Evolutionary conservation across 1,284 basidiomycete genomes (phyloP), one percentile per base, ranked within the genome.

Genomic region (Athelia psychrophila): DNA sequence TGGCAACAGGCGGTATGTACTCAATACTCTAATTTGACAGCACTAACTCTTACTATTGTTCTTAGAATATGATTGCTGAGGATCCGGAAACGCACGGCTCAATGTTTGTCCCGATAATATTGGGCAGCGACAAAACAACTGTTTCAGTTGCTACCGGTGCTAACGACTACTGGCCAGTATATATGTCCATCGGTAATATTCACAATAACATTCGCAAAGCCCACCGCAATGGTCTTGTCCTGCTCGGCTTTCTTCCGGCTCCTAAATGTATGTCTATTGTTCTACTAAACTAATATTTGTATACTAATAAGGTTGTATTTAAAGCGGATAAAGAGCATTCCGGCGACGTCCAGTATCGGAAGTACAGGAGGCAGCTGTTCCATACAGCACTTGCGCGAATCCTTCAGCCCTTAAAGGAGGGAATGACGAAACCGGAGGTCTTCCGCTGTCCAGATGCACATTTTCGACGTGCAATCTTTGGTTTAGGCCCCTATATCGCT

Each of bases 41-140:
- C 27, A n/a, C n/a, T n/a, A n/a, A n/a, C n/a, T n/a, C n/a, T n/a
- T 30, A 13, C 5, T 30, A 13, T 6, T 13, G 24, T 27, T 19
- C 15, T 18, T 30, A 61, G 55, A 57, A 62, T 38, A 51, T 51
- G 2, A 57, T 64, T 15, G 10, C 54, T 0, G 32, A 51, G 5
- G 44, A 58, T 25, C 36, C 38, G 0, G 4, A 33, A 2, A 56
- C 30, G 3, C 53, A 52, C n/a, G 52, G 60, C 2, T 44, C 52
- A 2, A 49, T 53, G 3, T 54, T 59, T 40, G 58, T 60, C 2
- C 64, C 63, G 0, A 49, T 67, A 15, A 58, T 69, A 19, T 45
- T 61, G 9, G 68, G 70, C 1, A 70, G 67, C 33, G 67, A 72
- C 49, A 72, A 72, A 40, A 72, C 64, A 0, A 71, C 65, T 0